Evolutionary conservation across 441 rosid species (phyloP).

Genomic region (Adansonia rubrostipa): DNA sequence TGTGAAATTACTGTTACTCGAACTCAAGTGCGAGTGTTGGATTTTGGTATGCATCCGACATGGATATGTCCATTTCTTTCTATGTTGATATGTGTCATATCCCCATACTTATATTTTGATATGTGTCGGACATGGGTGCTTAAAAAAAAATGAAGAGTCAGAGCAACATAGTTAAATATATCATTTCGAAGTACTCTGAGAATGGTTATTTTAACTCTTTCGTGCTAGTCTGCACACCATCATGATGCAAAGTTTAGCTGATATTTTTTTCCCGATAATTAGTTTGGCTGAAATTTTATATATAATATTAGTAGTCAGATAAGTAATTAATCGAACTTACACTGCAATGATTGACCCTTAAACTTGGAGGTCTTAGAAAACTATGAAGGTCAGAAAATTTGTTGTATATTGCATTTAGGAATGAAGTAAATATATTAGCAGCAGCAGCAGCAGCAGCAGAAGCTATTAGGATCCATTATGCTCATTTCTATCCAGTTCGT

Average conservation of each 20-base stretch:
- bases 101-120: too few species aligned
- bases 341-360: not conserved
- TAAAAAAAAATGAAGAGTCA: too few species aligned
- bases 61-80: too few species aligned
- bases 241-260: not conserved
- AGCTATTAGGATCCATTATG: not conserved
- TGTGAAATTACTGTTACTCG: not conserved
- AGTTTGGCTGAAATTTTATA: not conserved
- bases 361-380: slow-evolving; percentile 10
- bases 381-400: not conserved
- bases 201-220: not conserved
- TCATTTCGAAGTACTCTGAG: not conserved
- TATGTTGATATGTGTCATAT: too few species aligned
- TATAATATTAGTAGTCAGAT: not conserved
- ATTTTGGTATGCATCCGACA: too few species aligned
- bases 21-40: too few species aligned
- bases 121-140: too few species aligned
- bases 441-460: not conserved
- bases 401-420: not conserved
- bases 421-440: not conserved
- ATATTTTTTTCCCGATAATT: not conserved
- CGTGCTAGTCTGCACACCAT: not conserved
- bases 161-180: too few species aligned
- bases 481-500: not conserved
- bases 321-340: not conserved